A percentile compares a stretch with the other conserved stretches of the same genome.
These are phyloP conservation scores for Pichia sp. DNA, from an alignment of 1,139 yeast species.

Conservation along the genomic window DNA sequence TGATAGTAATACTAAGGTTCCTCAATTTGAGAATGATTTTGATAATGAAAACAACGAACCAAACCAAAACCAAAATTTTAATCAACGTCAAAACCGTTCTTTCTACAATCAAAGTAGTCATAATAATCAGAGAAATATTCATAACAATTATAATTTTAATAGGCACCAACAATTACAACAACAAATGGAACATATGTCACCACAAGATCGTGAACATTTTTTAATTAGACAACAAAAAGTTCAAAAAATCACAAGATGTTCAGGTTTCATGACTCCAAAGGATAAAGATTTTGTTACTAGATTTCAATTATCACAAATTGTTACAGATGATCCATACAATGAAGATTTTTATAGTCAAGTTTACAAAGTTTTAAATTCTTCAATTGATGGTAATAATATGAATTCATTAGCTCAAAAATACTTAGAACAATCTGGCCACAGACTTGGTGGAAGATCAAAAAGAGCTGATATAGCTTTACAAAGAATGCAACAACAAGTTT, in stretches of 20 bases:
- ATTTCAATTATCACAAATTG: slow-evolving; percentile 91
- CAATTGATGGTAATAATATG: slow-evolving; percentile 30
- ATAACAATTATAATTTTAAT: slow-evolving; percentile 16
- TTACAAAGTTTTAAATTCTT: slow-evolving; percentile 67
- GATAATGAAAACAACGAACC: slow-evolving; percentile 2
- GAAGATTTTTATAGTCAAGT: slow-evolving; percentile 97
- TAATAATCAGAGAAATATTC: slow-evolving; percentile 12
- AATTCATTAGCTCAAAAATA: slow-evolving; percentile 90
- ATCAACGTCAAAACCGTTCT: not conserved
- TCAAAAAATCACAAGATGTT: slow-evolving; percentile 69
- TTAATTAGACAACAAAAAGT: slow-evolving; percentile 74
- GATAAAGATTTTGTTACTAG: slow-evolving; percentile 94
- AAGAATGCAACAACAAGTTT: slow-evolving; percentile 98
- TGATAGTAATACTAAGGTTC: not conserved
- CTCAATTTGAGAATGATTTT: not conserved
- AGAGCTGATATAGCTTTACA: slow-evolving; percentile 93
- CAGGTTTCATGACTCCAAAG: slow-evolving; percentile 94
- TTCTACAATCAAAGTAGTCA: slow-evolving; percentile 8
- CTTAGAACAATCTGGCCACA: slow-evolving; percentile 86
- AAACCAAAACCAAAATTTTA: not conserved
- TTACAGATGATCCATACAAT: slow-evolving; percentile 93
- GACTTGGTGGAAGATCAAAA: slow-evolving; percentile 80
- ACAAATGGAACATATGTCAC: slow-evolving; percentile 35
- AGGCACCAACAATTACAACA: slow-evolving; percentile 25
- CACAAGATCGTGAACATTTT: slow-evolving; percentile 50